A percentile compares a stretch with the other conserved stretches of the same genome.
Evolutionary conservation across 345 rosid species (phyloP).

Genomic region (Diplotaxis tenuifolia): DNA sequence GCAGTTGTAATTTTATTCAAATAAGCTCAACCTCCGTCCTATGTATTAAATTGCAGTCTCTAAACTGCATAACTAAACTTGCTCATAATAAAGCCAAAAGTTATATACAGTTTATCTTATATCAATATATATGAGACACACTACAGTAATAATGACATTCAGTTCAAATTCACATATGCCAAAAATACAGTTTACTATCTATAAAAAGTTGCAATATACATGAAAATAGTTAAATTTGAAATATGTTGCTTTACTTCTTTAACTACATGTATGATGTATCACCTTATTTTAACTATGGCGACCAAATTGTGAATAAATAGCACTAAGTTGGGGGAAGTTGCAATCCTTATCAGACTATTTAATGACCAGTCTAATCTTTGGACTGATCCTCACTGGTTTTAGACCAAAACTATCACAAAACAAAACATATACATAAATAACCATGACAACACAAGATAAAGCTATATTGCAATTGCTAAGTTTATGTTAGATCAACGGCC

Average conservation of each 20-base stretch:
- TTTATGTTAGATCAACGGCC: slow-evolving; percentile 29
- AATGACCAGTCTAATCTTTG: slow-evolving; percentile 25
- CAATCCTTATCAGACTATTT: slow-evolving; percentile 21
- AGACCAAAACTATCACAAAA: slow-evolving; percentile 13
- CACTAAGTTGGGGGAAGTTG: slow-evolving; percentile 29
- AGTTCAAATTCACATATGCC: background rate
- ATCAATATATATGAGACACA: background rate
- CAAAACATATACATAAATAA: slow-evolving; percentile 33
- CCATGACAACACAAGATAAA: slow-evolving; percentile 31
- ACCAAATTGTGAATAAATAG: slow-evolving; percentile 34
- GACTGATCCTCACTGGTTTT: slow-evolving; percentile 15
- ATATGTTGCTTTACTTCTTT: background rate
- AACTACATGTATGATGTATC: slow-evolving; percentile 9
- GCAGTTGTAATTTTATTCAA: background rate
- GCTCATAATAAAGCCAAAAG: background rate
- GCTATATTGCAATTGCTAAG: background rate
- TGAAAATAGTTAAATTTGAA: background rate
- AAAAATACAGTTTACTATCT: too few relatives aligned
- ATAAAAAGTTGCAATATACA: background rate
- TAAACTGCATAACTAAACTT: background rate
- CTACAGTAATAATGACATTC: background rate
- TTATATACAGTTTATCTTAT: background rate
- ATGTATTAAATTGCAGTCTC: background rate
- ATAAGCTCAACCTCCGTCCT: background rate
- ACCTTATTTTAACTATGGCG: background rate